Evolutionary conservation across 371 early-diverging fungal genomes (phyloP).

Genomic region (Apophysomyces elegans): DNA sequence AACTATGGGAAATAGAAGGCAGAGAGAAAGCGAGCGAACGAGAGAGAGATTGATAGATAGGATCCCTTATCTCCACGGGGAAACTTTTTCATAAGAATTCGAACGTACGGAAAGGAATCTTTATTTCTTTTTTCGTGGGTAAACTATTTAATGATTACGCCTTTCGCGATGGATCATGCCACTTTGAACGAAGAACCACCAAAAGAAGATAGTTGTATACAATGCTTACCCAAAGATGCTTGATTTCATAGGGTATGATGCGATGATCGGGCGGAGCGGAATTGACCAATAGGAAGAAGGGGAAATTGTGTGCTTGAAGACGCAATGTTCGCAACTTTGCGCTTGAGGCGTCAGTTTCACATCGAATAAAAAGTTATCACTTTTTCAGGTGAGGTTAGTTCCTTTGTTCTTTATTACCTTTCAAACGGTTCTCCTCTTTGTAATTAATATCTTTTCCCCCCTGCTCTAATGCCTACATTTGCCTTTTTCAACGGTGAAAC

Average conservation of each 20-base stretch:
- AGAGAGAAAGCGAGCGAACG: too few relatives aligned
- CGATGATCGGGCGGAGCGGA: constrained; percentile 10
- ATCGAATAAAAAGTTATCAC: constrained; percentile 7
- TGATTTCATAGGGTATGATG: constrained; percentile 4
- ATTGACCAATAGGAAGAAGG: constrained; percentile 17
- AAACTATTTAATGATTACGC: too few relatives aligned
- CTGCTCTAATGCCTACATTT: constrained; percentile 9
- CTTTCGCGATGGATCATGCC: background rate
- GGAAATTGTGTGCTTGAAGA: constrained; percentile 23
- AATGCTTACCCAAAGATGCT: background rate
- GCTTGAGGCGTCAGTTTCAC: constrained; percentile 8
- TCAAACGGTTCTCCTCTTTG: constrained; percentile 9
- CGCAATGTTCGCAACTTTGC: constrained; percentile 12
- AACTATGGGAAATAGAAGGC: too few relatives aligned
- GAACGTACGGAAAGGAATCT: too few relatives aligned
- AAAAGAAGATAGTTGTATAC: background rate
- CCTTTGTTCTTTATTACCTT: constrained; percentile 2
- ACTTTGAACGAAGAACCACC: background rate
- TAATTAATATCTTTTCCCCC: constrained; percentile 9
- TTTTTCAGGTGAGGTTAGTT: constrained; percentile 2
- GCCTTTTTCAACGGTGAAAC: constrained; percentile 9
- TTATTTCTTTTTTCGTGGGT: too few relatives aligned
- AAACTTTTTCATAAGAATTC: too few relatives aligned
- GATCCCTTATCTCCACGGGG: too few relatives aligned
- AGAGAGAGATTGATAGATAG: too few relatives aligned